A percentile compares a stretch with the other conserved stretches of the same genome.
phyloP scores from a whole-genome alignment of 179 eudicot species.

The Camellia oleifera region DNA sequence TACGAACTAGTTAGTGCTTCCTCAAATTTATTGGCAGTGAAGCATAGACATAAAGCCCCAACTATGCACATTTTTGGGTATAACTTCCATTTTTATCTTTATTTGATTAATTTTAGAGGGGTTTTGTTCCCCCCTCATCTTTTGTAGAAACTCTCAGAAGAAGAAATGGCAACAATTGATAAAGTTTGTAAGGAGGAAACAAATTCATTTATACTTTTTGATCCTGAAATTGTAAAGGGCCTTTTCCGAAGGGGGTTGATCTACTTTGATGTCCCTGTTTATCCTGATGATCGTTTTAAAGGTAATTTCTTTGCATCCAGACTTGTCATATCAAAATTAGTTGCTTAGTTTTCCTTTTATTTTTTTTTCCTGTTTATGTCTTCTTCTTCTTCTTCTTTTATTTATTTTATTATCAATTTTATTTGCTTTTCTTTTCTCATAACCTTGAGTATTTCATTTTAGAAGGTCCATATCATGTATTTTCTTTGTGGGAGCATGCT shows the following conservation, averaged over 20 bases:
- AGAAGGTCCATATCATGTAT: neutral
- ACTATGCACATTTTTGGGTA: neutral
- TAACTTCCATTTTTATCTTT: conserved; percentile 1
- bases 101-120: neutral
- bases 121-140: neutral
- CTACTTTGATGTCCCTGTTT: conserved; percentile 92
- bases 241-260: conserved; percentile 82
- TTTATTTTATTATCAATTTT: neutral
- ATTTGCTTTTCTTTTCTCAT: neutral
- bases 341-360: neutral
- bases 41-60: neutral
- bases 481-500: neutral
- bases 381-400: neutral
- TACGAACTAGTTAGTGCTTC: neutral
- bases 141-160: conserved; percentile 92
- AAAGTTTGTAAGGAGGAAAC: conserved; percentile 98
- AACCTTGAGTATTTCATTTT: neutral
- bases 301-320: conserved; percentile 39
- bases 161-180: conserved; percentile 94
- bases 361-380: neutral
- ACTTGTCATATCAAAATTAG: neutral
- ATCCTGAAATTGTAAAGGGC: conserved; percentile 81
- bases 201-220: conserved; percentile 79
- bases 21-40: conserved; percentile 9
- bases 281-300: conserved; percentile 93